A percentile compares a stretch with the other conserved stretches of the same genome.
Conservation (phyloP, 257 asterid genomes). For the Nicotiana knightiana region DNA sequence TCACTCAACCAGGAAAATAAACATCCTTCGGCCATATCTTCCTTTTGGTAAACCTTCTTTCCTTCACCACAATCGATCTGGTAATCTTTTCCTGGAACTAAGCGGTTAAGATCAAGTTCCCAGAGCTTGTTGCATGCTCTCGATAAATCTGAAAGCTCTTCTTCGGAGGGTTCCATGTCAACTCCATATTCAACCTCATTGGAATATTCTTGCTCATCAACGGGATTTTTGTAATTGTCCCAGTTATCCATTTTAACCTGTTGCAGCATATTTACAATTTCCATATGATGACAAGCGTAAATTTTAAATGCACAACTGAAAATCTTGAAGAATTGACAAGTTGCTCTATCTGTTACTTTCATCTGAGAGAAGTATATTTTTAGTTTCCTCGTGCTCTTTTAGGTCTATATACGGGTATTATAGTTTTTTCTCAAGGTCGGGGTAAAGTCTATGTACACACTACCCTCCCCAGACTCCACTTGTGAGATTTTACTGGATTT, state of each 20-base stretch:
- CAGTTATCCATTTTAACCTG: slow-evolving; percentile 61
- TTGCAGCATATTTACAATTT: slow-evolving; percentile 4
- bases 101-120: slow-evolving; percentile 80
- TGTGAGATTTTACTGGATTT: too few relatives aligned
- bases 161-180: slow-evolving; percentile 50
- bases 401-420: too few relatives aligned
- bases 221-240: slow-evolving; percentile 61
- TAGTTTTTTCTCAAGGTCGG: too few relatives aligned
- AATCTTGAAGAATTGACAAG: neutral
- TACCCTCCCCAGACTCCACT: too few relatives aligned
- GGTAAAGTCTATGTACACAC: too few relatives aligned
- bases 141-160: slow-evolving; percentile 60
- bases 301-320: neutral
- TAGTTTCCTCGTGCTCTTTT: neutral
- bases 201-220: slow-evolving; percentile 62
- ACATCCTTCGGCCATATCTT: slow-evolving; percentile 71
- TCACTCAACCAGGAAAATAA: slow-evolving; percentile 73
- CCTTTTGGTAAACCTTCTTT: slow-evolving; percentile 69
- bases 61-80: slow-evolving; percentile 85
- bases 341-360: neutral
- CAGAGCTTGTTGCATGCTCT: slow-evolving; percentile 72
- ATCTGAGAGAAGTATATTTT: neutral
- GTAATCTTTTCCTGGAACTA: slow-evolving; percentile 74
- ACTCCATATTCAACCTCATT: slow-evolving; percentile 36
- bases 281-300: neutral